phyloP scores from a whole-genome alignment of 305 asterid species.

The Lippia alba region DNA sequence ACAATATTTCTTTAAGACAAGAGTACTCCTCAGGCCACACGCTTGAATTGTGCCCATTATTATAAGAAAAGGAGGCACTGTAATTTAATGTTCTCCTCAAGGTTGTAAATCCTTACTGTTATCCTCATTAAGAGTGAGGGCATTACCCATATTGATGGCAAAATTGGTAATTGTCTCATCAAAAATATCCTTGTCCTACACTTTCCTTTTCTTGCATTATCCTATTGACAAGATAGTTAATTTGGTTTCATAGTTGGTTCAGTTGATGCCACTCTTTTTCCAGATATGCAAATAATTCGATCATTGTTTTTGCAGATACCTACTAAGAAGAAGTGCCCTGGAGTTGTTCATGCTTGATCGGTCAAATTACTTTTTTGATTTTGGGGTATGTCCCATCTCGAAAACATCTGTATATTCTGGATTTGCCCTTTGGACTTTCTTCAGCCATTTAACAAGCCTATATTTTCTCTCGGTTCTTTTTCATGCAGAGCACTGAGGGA shows the following conservation, averaged over 20 bases:
- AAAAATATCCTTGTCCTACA: slow-evolving; percentile 19
- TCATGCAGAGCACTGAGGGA: slow-evolving; percentile 76
- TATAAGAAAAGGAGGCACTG: slow-evolving; percentile 11
- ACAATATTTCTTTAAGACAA: slow-evolving; percentile 13
- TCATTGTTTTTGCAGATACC: slow-evolving; percentile 68
- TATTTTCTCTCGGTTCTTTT: slow-evolving; percentile 16
- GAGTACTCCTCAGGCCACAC: slow-evolving; percentile 18
- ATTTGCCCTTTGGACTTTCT: slow-evolving; percentile 30
- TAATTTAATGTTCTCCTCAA: slow-evolving; percentile 30
- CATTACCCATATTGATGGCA: neutral
- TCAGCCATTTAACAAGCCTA: slow-evolving; percentile 28
- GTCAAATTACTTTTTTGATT: slow-evolving; percentile 96
- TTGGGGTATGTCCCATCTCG: slow-evolving; percentile 71
- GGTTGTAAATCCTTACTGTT: slow-evolving; percentile 17
- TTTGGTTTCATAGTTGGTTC: slow-evolving; percentile 9
- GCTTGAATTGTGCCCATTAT: slow-evolving; percentile 16
- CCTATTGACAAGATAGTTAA: slow-evolving; percentile 25
- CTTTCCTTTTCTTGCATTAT: slow-evolving; percentile 27
- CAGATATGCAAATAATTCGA: slow-evolving; percentile 31
- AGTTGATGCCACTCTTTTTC: slow-evolving; percentile 20
- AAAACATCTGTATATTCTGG: slow-evolving; percentile 32
- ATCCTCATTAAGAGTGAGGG: slow-evolving; percentile 8
- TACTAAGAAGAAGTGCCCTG: slow-evolving; percentile 96
- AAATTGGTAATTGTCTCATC: slow-evolving; percentile 14
- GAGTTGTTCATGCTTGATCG: slow-evolving; percentile 98